These are phyloP conservation scores for Aspergillus flavus DNA, from an alignment of 2,329 filamentous ascomycete genomes.

Conservation along the genomic window DNA sequence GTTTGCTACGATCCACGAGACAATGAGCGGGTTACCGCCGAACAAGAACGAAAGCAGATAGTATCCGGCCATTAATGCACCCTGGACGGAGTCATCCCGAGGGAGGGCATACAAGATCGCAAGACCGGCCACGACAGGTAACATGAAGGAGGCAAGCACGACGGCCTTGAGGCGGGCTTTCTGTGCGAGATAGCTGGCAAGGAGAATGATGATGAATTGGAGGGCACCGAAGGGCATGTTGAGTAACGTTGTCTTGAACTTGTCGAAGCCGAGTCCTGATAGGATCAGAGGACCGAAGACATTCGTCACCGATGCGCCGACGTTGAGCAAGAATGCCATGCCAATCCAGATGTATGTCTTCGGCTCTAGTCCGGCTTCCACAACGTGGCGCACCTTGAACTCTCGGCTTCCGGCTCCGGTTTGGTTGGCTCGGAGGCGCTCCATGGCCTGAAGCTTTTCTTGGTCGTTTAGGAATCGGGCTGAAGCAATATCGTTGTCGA, in stretches of 20 bases:
- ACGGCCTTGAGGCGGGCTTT: constrained; percentile 60
- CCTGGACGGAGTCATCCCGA: constrained; percentile 44
- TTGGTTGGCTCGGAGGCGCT: constrained; percentile 54
- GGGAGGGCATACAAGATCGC: constrained; percentile 59
- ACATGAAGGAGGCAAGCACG: constrained; percentile 56
- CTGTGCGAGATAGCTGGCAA: constrained; percentile 61
- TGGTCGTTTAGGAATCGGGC: constrained; percentile 51
- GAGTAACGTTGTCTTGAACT: constrained; percentile 60
- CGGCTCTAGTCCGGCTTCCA: constrained; percentile 46
- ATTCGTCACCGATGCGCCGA: constrained; percentile 65
- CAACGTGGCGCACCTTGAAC: constrained; percentile 50
- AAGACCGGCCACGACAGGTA: constrained; percentile 63
- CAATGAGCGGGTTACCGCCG: constrained; percentile 66
- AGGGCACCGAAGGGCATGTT: constrained; percentile 69
- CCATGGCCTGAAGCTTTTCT: constrained; percentile 51
- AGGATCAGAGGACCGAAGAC: constrained; percentile 68
- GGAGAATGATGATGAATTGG: constrained; percentile 62
- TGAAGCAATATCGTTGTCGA: constrained; percentile 60
- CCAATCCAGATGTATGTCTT: constrained; percentile 62
- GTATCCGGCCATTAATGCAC: constrained; percentile 60
- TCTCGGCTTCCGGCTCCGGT: constrained; percentile 50
- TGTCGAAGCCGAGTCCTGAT: constrained; percentile 61
- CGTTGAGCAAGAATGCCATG: constrained; percentile 64
- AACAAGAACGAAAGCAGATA: constrained; percentile 69
- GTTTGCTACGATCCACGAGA: constrained; percentile 71